phyloP scores from a whole-genome alignment of 192 early-diverging fungal genomes.

The Mycoemilia scoparia region DNA sequence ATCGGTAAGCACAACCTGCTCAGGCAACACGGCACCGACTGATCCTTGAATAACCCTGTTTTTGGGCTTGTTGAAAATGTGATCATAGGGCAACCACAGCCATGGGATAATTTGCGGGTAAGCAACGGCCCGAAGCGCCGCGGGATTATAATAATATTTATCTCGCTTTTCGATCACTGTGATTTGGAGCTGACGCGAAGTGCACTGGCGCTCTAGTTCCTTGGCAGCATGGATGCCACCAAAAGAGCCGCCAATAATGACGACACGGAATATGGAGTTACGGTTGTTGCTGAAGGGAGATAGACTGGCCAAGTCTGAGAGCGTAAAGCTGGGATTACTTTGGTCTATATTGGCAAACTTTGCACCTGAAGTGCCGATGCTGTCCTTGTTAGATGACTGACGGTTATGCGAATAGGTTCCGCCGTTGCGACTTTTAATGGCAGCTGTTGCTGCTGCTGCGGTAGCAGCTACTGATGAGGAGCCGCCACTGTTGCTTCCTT shows the following conservation, averaged over 20 bases:
- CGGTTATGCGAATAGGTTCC: no score
- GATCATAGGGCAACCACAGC: constrained; percentile 27
- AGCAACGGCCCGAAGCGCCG: constrained; percentile 22
- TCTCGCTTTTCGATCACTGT: constrained; percentile 31
- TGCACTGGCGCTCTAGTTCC: constrained; percentile 19
- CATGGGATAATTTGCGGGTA: constrained; percentile 21
- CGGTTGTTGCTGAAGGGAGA: no score
- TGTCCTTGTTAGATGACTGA: no score
- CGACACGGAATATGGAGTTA: constrained; percentile 31
- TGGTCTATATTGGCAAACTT: no score
- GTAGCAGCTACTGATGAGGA: no score
- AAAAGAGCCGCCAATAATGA: constrained; percentile 28
- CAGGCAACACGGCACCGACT: constrained; percentile 19
- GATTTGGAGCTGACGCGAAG: constrained; percentile 17
- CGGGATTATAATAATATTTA: constrained; percentile 28
- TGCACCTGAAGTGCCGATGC: no score
- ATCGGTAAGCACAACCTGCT: constrained; percentile 23
- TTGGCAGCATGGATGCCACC: constrained; percentile 28
- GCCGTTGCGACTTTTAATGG: no score
- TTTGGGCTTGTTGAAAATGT: constrained; percentile 19
- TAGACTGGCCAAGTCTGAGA: no score
- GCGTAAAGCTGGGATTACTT: no score
- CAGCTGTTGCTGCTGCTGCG: no score
- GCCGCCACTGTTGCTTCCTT: no score
- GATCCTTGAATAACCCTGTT: constrained; percentile 27